Percentiles rank a stretch among this genome's conserved stretches.
Conservation (phyloP, 2,329 filamentous ascomycete genomes). For the Raffaelea ambrosiae region DNA sequence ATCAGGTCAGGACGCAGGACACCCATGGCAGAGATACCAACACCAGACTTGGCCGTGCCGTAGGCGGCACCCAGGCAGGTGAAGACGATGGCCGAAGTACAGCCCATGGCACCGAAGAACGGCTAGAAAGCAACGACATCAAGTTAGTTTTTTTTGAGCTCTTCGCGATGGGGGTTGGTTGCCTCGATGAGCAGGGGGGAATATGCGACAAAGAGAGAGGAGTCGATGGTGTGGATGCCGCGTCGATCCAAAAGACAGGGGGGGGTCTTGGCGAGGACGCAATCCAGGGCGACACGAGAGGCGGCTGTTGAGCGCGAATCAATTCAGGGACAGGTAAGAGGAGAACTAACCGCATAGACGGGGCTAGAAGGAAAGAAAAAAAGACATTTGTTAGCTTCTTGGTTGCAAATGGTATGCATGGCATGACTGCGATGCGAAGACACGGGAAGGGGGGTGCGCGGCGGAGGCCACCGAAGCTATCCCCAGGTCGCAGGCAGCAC, state of each 20-base stretch:
- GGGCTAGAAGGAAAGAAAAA: conserved; percentile 52
- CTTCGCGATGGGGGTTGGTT: too few relatives aligned
- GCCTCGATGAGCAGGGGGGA: too few relatives aligned
- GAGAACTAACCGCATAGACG: conserved; percentile 90
- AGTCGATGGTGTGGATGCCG: background rate
- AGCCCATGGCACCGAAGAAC: conserved; percentile 97
- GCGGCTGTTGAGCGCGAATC: conserved; percentile 8
- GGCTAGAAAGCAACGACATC: conserved; percentile 34
- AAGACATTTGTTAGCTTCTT: conserved; percentile 5
- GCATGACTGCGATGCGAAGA: background rate
- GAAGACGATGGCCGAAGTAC: conserved; percentile 55
- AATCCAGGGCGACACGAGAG: conserved; percentile 1
- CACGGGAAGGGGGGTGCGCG: background rate
- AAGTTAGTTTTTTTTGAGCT: too few relatives aligned
- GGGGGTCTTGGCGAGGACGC: too few relatives aligned
- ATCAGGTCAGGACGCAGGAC: conserved; percentile 95
- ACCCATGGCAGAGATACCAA: conserved; percentile 97
- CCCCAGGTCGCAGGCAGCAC: background rate
- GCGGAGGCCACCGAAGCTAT: conserved; percentile 1
- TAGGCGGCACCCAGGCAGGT: conserved; percentile 71
- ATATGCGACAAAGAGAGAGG: too few relatives aligned
- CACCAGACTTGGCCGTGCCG: conserved; percentile 97
- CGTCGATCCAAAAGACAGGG: background rate
- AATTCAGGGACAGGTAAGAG: background rate
- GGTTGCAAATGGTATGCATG: background rate